These are phyloP conservation scores for Schizochytrium sp. DNA, from an alignment of 108 stramenopile species.

Conservation along the genomic window DNA sequence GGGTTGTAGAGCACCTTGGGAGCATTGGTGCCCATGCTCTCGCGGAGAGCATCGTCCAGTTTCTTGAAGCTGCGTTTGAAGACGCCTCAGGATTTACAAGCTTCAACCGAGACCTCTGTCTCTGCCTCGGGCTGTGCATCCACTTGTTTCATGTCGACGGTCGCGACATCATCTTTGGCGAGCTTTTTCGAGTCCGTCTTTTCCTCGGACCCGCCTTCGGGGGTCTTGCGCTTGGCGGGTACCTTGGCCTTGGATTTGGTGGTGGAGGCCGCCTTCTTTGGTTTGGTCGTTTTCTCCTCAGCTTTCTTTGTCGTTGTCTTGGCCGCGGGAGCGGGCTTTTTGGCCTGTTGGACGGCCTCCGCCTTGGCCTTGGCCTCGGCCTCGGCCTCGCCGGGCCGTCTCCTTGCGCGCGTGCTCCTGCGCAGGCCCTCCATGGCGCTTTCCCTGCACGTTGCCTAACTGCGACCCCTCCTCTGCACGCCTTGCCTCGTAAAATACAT, in stretches of 20 bases:
- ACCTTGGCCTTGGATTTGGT: no score
- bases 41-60: not conserved
- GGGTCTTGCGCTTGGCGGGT: no score
- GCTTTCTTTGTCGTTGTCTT: not conserved
- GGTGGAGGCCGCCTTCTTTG: not conserved
- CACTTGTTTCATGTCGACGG: no score
- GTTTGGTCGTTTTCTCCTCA: not conserved
- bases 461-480: no score
- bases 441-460: no score
- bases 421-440: not conserved
- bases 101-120: not conserved
- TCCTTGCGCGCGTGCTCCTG: not conserved
- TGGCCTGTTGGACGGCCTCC: not conserved
- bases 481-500: no score
- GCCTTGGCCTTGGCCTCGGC: not conserved
- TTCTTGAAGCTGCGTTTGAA: not conserved
- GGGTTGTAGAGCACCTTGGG: not conserved
- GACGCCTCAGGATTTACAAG: slow-evolving; percentile 12
- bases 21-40: not conserved
- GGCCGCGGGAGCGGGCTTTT: not conserved
- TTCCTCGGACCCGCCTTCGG: no score
- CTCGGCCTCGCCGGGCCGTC: not conserved
- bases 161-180: no score
- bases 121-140: not conserved
- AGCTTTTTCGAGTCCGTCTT: no score